Evolutionary conservation across 2,329 filamentous ascomycete genomes (phyloP), one percentile per base, ranked within the genome.

Genomic region (Clonostachys rhizophaga): DNA sequence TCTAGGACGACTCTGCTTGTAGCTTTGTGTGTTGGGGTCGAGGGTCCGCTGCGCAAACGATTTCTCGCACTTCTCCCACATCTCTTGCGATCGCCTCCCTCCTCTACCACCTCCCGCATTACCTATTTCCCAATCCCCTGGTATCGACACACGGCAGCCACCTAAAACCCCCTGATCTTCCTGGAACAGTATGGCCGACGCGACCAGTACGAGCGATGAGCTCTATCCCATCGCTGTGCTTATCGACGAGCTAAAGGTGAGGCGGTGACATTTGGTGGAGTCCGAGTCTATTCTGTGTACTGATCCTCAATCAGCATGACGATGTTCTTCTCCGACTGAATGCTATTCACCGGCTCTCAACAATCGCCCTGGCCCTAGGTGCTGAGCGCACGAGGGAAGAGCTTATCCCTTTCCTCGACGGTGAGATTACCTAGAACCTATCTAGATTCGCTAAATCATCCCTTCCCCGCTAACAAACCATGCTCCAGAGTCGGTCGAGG

Each of bases 141-240:
- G 12, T 42, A 18, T 17, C 16, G 17, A 42, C 40, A 7, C 12
- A 42, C 12, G 24, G 24, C 24, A 30, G 24, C 9, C 24, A 30
- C 24, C 24, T 30, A 30, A 30, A 30, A 30, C 8, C 8, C 24
- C 24, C 24, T 30, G 24, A 30, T 12, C 30, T 24, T 18, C 39
- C 33, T 17, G 40, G 37, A 13, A 20, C 46, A 79, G 70, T 70
- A 97, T 97, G 92, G 90, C 82, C 73, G 82, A 96, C 75, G 87
- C 86, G 74, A 81, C 86, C 70, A 89, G 86, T 73, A 84, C 92
- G 77, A 95, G 87, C 71, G 94, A 99, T 75, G 95, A 97, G 85
- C 91, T 99, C 64, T 99, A 97, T 73, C 94, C 94, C 69, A 99
- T 99, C 78, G 94, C 95, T 66, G 94, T 99, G 59, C 86, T 99